Base-by-base conservation (phyloP, 768 basidiomycete species). In the Cubamyces lactineus region DNA sequence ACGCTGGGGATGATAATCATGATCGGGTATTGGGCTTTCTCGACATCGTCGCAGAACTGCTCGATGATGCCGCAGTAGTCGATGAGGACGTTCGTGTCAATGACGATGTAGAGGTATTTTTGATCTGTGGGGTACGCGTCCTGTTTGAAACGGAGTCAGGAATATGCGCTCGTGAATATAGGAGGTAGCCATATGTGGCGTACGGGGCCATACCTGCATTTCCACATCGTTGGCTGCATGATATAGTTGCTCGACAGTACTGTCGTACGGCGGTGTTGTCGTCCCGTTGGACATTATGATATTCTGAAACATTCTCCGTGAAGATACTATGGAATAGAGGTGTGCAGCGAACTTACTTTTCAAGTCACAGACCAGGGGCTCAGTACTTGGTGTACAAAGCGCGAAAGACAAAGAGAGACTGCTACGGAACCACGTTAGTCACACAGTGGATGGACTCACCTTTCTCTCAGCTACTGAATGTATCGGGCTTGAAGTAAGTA, bases 11-110 rank as follows among this genome's bases (percentile, higher is more conserved):
- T 81, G 63, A 93, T 76, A 26, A 92, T 74, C 53, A 84, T 62
- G 45, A 88, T 75, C n/a, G 84, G 81, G n/a, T 84, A 69, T 7
- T 61, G 62, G 21, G 75, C 71, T 24, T 71, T 75, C 68, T 87
- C 86, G 39, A 86, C 77, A 70, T 89, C 87, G 12, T 79, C 77
- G 45, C 87, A 84, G 68, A 93, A 89, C 48, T 81, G 79, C 62
- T 83, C 79, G 62, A 93, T 73, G 41, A 84, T 79, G 56, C 86
- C 84, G 61, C 92, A 82, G 62, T 86, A 79, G 69, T 86, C 84
- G 66, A 91, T 73, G 26, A 94, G 77, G 63, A 93, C 83, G 66
- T 94, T 94, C 28, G 92, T 94, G 69, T 94, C 92, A 34, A 92
- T 70, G 16, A 94, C 82, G 53, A 93, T 68, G 66, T 82, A 83